Conservation (phyloP, 2,329 filamentous ascomycete genomes). For the Penicillium sp. region DNA sequence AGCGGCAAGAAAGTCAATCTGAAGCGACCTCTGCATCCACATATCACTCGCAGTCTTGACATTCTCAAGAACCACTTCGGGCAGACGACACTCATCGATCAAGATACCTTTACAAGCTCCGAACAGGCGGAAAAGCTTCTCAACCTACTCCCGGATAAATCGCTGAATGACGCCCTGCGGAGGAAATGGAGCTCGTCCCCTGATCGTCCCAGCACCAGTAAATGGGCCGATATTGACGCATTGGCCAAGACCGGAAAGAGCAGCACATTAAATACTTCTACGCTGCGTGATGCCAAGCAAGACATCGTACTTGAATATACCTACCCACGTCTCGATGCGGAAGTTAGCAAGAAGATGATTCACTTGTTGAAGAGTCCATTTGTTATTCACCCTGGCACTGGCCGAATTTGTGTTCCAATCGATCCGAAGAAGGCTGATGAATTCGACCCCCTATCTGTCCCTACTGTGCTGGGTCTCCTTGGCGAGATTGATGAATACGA, state of each 20-base stretch:
- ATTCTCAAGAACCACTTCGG: slow-evolving; percentile 84
- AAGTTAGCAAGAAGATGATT: slow-evolving; percentile 96
- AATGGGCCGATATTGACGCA: slow-evolving; percentile 93
- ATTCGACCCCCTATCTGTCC: slow-evolving; percentile 87
- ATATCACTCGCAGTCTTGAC: slow-evolving; percentile 81
- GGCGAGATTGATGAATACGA: slow-evolving; percentile 85
- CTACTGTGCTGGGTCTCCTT: slow-evolving; percentile 80
- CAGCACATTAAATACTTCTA: slow-evolving; percentile 69
- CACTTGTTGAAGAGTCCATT: slow-evolving; percentile 98
- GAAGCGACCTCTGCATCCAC: slow-evolving; percentile 83
- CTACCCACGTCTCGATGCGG: slow-evolving; percentile 93
- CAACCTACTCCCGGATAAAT: slow-evolving; percentile 77
- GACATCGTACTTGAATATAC: slow-evolving; percentile 97
- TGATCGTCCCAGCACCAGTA: slow-evolving; percentile 71
- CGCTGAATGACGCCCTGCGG: slow-evolving; percentile 73
- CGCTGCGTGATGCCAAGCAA: slow-evolving; percentile 85
- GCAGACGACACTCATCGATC: slow-evolving; percentile 74
- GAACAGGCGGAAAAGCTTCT: slow-evolving; percentile 77
- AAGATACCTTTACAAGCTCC: slow-evolving; percentile 77
- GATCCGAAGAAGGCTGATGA: slow-evolving; percentile 71
- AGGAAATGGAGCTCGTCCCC: slow-evolving; percentile 90
- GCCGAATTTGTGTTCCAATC: slow-evolving; percentile 93
- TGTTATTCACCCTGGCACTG: slow-evolving; percentile 92
- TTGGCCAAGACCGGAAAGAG: slow-evolving; percentile 75
- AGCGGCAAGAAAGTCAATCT: slow-evolving; percentile 85